Base-by-base conservation (phyloP, 441 rosid species). In the Brassica hybrid region DNA sequence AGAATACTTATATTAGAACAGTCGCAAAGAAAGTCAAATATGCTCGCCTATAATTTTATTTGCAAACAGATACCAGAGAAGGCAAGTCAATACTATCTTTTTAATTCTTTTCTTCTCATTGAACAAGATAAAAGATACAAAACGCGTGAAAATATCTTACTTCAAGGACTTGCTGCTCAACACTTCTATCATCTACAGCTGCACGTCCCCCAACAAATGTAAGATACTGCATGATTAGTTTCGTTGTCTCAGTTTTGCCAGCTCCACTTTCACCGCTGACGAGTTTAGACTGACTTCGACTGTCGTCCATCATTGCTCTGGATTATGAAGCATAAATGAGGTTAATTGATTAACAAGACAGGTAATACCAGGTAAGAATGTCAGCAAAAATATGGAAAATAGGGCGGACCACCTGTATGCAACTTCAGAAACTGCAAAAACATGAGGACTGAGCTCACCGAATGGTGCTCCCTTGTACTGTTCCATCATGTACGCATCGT, bases 201-300 rank as follows among this genome's bases (percentile, higher is more conserved):
- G 91, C 92, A 71, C 97, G 92, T 11, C 99, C 99, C 75, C 99
- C 99, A 73, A 95, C 97, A 83, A 84, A 93, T 56, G 99, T 90
- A 71, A 95, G 98, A 83, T 93, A 95, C 83, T 93, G 97, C 98
- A 95, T 93, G 75, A 95, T 93, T 66, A 95, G 85, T 80, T 95
- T 95, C 54, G 99, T 95, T 8, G 99, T 95, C 91, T 95, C 99
- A 14, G 99, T 95, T 90, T 94, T 95, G 56, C 99, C 99, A 67
- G 99, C 98, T 65, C 99, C 99, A 86, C 99, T 95, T 85, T 95
- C 99, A 80, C 99, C 99, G 65, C 99, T 95, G 11, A 95, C 99
- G 60, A 95, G 87, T 79, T 93, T 93, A 75, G 99, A 93, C 74
- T 95, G 99, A 86, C 99, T 95, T 86, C 76, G 88, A 76, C 88